phyloP scores from a whole-genome alignment of 208 protist genomes.

The Leptomonas pyrrhocoris region DNA sequence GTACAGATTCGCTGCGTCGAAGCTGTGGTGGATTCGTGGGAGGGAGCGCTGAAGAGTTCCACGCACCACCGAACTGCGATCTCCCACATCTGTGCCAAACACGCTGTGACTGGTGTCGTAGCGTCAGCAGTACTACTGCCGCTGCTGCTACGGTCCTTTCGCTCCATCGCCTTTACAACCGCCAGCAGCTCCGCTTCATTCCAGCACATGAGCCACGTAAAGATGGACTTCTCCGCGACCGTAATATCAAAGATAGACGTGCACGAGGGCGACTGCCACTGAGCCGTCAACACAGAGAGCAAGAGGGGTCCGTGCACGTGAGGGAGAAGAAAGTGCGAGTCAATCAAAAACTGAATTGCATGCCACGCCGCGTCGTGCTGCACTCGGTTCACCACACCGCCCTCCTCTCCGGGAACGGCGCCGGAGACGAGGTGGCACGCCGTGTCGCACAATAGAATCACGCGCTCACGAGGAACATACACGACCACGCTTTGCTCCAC shows the following conservation, averaged over 20 bases:
- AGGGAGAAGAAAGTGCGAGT: conserved; percentile 12
- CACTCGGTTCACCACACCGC: conserved; percentile 22
- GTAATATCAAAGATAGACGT: conserved; percentile 16
- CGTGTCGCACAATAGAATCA: conserved; percentile 25
- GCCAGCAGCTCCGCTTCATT: conserved; percentile 4
- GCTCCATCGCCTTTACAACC: conserved; percentile 7
- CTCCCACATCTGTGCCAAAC: conserved; percentile 25
- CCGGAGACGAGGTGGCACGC: conserved; percentile 30
- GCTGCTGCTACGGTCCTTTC: neutral
- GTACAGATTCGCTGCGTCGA: neutral
- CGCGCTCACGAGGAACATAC: conserved; percentile 2
- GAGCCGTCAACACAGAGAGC: conserved; percentile 9
- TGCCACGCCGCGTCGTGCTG: conserved; percentile 33
- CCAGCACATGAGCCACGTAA: conserved; percentile 10
- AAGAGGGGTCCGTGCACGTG: conserved; percentile 31
- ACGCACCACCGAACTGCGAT: conserved; percentile 28
- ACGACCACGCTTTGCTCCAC: conserved; percentile 14
- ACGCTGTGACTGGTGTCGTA: neutral
- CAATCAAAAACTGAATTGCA: conserved; percentile 9
- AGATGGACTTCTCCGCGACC: conserved; percentile 13
- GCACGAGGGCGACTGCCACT: conserved; percentile 10
- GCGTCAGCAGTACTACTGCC: neutral
- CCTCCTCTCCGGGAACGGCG: conserved; percentile 23
- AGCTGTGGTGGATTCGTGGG: neutral
- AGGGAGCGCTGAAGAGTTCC: conserved; percentile 5